Evolutionary conservation across 306 rosid species (phyloP), one percentile per base, ranked within the genome.

Genomic region (Oemleria cerasiformis): DNA sequence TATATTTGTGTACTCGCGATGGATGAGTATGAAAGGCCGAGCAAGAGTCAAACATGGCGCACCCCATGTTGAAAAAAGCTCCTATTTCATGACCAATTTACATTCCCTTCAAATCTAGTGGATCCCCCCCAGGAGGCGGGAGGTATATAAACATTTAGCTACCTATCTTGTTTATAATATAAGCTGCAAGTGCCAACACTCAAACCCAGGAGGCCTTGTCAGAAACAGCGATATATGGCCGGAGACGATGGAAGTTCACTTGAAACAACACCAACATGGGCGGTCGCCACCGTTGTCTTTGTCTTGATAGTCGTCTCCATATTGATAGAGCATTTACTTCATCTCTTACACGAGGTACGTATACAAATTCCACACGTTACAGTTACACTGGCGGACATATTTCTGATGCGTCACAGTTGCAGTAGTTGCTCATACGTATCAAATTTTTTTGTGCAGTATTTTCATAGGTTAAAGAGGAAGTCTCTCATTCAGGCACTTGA

Each of bases 211-310:
- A 30, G 36, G 36, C 36, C 36, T 1, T 30, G 2, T 30, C 36
- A 50, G 30, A 53, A 20, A n/a, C 9, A 50, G n/a, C 50, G 21
- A 76, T n/a, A n/a, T n/a, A n/a, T 79, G 84, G 80, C 62, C 1
- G 73, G 30, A 38, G 78, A 78, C 72, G 6, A 23, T n/a, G 41
- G 40, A 53, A 48, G 39, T 40, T 65, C 85, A 39, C 88, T 87
- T 1, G 86, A 84, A 82, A 19, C 5, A 9, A 87, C 92, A 30
- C 81, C 92, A 10, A 87, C 92, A 71, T 87, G 89, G 89, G 89
- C 92, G 23, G 86, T 87, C 20, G 84, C 92, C 12, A 78, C 78
- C 1, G 84, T 87, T 39, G 83, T 85, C 74, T 80, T 85, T 58
- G 1, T 80, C 20, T 47, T 85, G 80, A 72, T 83, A 47, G 8